Evolutionary conservation across 2,329 filamentous ascomycete genomes (phyloP), one percentile per base, ranked within the genome.

Genomic region (Penicillium italicum): DNA sequence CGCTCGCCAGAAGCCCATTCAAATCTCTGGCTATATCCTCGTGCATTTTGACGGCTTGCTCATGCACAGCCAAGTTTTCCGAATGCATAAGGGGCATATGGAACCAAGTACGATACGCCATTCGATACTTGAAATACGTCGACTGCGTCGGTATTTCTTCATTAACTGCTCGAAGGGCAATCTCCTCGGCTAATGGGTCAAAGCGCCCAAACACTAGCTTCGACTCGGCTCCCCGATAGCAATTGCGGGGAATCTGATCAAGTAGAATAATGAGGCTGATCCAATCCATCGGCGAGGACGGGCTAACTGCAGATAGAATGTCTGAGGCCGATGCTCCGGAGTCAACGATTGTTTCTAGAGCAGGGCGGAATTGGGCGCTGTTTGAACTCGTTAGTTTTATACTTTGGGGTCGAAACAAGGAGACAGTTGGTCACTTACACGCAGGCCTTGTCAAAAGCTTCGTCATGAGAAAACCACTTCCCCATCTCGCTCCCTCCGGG

Each of bases 191-290:
- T 2, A 87, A 70, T 7, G 77, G 77, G 61, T 87, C 85, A 60
- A 84, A 86, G 60, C 81, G 76, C 1, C 56, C 71, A 64, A 85
- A 87, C 4, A 82, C 75, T 2, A 80, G 59, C 0, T 61, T 66
- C 3, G 74, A 68, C 24, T 82, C 69, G 0, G 74, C 71, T 0
- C 75, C 78, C 14, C 85, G 82, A 70, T 81, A 85, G 59, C 82
- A 77, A 65, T 88, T 87, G 2, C 85, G 80, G 0, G 85, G 77
- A 40, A 87, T 76, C 64, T 88, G 85, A 59, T 88, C 85, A 2
- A 88, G 76, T 2, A 88, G 74, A 2, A 88, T 62, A 5, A 84
- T 63, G 0, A 87, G 66, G 42, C 77, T 76, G 2, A 88, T 71
- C 65, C 64, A 68, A 8, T 57, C 52, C 6, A 61, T 38, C 0